These are phyloP conservation scores for Umbelopsis ramanniana DNA, from an alignment of 192 early-diverging fungal genomes.

Conservation along the genomic window DNA sequence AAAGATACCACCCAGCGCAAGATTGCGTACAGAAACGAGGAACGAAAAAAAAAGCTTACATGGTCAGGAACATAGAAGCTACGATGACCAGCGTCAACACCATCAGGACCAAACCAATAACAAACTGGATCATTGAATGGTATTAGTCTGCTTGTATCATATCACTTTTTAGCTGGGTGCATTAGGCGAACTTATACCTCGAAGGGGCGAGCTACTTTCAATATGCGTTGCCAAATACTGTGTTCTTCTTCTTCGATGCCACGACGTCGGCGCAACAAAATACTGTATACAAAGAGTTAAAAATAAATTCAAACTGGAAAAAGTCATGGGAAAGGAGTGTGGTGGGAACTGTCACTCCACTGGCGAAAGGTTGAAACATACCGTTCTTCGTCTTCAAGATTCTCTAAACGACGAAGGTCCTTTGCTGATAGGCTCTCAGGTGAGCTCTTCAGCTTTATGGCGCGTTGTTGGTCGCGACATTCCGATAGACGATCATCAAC, in stretches of 20 bases:
- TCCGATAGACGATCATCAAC: constrained; percentile 22
- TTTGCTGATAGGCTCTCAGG: constrained; percentile 18
- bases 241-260: constrained; percentile 33
- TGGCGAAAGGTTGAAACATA: neutral
- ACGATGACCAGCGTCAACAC: constrained; percentile 27
- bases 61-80: constrained; percentile 43
- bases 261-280: constrained; percentile 30
- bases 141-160: neutral
- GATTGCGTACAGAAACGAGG: neutral
- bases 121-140: constrained; percentile 19
- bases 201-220: constrained; percentile 32
- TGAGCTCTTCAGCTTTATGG: neutral
- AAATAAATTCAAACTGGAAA: neutral
- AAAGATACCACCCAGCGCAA: neutral
- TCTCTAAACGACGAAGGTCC: constrained; percentile 24
- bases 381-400: constrained; percentile 33
- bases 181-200: too few relatives aligned
- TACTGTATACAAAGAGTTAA: constrained; percentile 14
- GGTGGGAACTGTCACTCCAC: neutral
- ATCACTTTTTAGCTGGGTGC: too few relatives aligned
- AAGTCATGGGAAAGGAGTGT: too few relatives aligned
- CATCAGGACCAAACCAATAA: constrained; percentile 31
- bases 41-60: constrained; percentile 25
- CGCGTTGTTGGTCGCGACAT: constrained; percentile 31
- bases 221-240: constrained; percentile 26